Conservation (phyloP, 2,329 filamentous ascomycete species). For the Aspergillus luchuensis region DNA sequence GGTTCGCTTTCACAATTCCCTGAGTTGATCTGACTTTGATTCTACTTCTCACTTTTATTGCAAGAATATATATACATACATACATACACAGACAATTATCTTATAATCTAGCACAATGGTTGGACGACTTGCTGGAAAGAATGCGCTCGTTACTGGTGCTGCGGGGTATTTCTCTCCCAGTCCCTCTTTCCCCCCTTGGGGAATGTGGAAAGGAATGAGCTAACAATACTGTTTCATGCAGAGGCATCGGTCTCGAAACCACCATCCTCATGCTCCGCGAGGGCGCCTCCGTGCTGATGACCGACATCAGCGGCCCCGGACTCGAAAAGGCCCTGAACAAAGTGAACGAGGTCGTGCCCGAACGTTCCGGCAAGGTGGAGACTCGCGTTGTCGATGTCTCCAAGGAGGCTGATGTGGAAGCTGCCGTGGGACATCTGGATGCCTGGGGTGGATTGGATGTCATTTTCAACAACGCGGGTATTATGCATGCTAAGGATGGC, state of each 20-base stretch:
- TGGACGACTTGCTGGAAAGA: slow-evolving; percentile 26
- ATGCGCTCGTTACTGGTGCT: slow-evolving; percentile 26
- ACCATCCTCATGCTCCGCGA: slow-evolving; percentile 86
- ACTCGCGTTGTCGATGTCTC: slow-evolving; percentile 67
- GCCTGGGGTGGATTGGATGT: slow-evolving; percentile 85
- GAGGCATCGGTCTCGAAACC: slow-evolving; percentile 92
- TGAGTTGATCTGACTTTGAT: neutral
- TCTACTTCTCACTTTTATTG: neutral
- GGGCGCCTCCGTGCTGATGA: slow-evolving; percentile 81
- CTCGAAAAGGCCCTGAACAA: slow-evolving; percentile 76
- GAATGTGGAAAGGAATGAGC: neutral
- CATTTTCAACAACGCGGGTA: slow-evolving; percentile 97
- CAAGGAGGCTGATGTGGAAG: slow-evolving; percentile 76
- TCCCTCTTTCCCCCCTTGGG: neutral
- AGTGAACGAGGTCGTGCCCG: slow-evolving; percentile 70
- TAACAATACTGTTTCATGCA: slow-evolving; percentile 14
- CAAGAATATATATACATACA: neutral
- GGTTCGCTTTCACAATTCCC: too few species aligned
- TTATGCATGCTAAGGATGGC: slow-evolving; percentile 85
- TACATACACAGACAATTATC: neutral
- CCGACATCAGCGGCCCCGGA: slow-evolving; percentile 77
- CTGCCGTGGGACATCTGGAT: slow-evolving; percentile 73
- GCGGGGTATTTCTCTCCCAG: slow-evolving; percentile 17
- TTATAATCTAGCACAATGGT: slow-evolving; percentile 15
- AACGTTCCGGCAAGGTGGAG: slow-evolving; percentile 26